phyloP scores from a whole-genome alignment of 139 green algal genomes.

The Picochlorum sp. region DNA sequence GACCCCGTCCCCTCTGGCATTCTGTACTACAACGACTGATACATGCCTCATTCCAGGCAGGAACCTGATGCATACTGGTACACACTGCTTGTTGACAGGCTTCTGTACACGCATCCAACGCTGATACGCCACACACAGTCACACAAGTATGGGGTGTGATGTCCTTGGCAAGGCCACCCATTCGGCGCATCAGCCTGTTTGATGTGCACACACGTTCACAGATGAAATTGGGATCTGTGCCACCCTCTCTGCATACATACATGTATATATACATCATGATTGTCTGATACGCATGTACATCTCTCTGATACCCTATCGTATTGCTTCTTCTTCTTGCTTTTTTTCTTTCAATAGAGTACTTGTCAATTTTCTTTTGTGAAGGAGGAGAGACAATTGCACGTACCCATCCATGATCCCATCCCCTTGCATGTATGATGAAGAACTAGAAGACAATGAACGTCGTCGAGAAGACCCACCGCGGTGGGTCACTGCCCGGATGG shows the following conservation, averaged over 20 bases:
- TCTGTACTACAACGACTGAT: conserved; percentile 73
- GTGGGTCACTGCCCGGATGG: too few relatives aligned
- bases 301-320: too few relatives aligned
- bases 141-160: conserved; percentile 80
- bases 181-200: conserved; percentile 57
- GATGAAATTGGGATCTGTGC: conserved; percentile 60
- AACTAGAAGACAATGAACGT: too few relatives aligned
- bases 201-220: conserved; percentile 93
- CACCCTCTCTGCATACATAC: conserved; percentile 15
- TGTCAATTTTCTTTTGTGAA: too few relatives aligned
- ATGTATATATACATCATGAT: neutral
- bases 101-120: conserved; percentile 79
- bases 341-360: too few relatives aligned
- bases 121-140: conserved; percentile 84
- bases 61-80: conserved; percentile 79
- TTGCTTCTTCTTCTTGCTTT: too few relatives aligned
- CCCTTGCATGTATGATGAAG: too few relatives aligned
- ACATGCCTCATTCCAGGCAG: conserved; percentile 89
- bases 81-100: conserved; percentile 82
- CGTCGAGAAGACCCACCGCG: too few relatives aligned
- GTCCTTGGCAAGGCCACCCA: conserved; percentile 79
- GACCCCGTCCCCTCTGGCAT: conserved; percentile 45
- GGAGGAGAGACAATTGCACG: too few relatives aligned
- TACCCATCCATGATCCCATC: too few relatives aligned
- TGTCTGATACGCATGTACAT: too few relatives aligned